A percentile compares a stretch with the other conserved stretches of the same genome.
Evolutionary conservation across 1,284 basidiomycete genomes (phyloP).

Genomic region (Somion occarium): DNA sequence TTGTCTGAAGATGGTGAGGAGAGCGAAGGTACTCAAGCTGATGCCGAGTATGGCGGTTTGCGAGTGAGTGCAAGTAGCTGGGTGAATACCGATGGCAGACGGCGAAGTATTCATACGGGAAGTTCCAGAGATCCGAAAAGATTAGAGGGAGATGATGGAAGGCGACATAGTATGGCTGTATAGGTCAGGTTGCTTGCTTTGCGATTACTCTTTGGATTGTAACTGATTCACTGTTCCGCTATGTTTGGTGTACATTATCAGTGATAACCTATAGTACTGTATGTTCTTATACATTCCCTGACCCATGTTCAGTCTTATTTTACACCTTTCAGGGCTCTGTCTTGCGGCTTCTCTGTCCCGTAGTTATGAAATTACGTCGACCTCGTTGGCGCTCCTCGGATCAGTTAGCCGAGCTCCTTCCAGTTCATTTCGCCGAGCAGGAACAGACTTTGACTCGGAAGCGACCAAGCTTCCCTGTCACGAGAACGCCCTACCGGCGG

Average conservation of each 20-base stretch:
- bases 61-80: conserved; percentile 30
- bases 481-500: too few species aligned
- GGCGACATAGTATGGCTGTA: conserved; percentile 36
- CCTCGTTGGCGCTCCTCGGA: too few species aligned
- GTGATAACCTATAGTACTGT: background rate
- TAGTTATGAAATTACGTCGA: too few species aligned
- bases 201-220: too few species aligned
- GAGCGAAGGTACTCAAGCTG: conserved; percentile 61
- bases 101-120: conserved; percentile 33
- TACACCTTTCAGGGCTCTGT: too few species aligned
- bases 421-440: too few species aligned
- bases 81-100: conserved; percentile 55
- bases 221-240: background rate
- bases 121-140: conserved; percentile 15
- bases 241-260: background rate
- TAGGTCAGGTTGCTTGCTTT: conserved; percentile 19
- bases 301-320: too few species aligned
- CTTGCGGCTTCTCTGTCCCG: too few species aligned
- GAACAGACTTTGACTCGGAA: too few species aligned
- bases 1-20: conserved; percentile 48
- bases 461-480: too few species aligned
- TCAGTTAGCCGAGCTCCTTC: too few species aligned
- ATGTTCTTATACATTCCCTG: background rate
- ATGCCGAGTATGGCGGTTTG: conserved; percentile 50
- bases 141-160: conserved; percentile 30